Evolutionary conservation across 1,284 basidiomycete genomes (phyloP), one percentile per base, ranked within the genome.

Genomic region (Ceratobasidium sp.): DNA sequence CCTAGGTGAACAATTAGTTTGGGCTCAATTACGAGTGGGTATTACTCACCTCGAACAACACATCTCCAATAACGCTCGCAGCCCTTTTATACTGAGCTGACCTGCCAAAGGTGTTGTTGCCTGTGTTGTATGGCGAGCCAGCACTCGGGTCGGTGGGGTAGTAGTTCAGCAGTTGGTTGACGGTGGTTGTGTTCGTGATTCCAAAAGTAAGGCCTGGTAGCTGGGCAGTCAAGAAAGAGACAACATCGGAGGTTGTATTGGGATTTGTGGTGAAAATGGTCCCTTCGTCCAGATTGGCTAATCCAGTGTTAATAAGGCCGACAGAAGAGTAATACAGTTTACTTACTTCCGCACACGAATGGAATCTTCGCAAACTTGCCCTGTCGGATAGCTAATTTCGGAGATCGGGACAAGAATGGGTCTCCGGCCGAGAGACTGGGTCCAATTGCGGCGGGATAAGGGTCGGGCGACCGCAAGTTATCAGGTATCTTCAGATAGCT

Each of bases 281-380:
- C 0, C 78, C 78, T 52, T 78, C 78, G 49, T 78, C 78, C 23
- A 52, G 46, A 47, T 67, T 69, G 0, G 59, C 74, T 62, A 26
- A 11, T n/a, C n/a, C 30, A 30, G 26, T 14, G 8, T 16, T 30
- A 52, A 23, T 23, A 38, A 23, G 6, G 35, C 6, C 35, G 38
- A 23, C 35, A 35, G 1, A 23, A 28, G 1, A 41, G 35, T 2
- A 5, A 52, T n/a, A 11, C 4, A 35, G 32, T 18, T 50, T 6
- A 52, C 76, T 77, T 44, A 57, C 76, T 75, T 18, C 83, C 81
- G n/a, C 78, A 77, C 50, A 83, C 80, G 73, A 81, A 82, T 0
- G 83, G 82, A n/a, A 80, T 78, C 35, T 78, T 77, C 0, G 78
- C 77, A 59, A 81, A 80, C 38, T 76, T 63, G 18, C 80, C 80